These are phyloP conservation scores for Citrus cavaleriei DNA, from an alignment of 345 rosid species.

Conservation along the genomic window DNA sequence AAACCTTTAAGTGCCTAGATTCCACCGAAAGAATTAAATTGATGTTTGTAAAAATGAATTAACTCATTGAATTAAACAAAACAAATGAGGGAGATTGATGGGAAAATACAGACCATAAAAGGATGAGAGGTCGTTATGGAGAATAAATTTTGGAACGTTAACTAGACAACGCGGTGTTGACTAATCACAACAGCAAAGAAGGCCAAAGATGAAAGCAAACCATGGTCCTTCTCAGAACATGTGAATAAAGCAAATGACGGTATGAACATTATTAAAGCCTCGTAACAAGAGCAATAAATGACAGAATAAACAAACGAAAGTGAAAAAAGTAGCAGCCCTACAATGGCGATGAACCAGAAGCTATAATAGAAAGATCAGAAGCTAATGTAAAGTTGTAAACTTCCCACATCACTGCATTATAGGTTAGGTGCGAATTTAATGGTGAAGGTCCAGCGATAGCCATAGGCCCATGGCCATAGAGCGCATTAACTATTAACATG, in stretches of 20 bases:
- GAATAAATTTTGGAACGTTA: constrained; percentile 30
- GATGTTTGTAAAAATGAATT: neutral
- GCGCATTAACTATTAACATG: neutral
- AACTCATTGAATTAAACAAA: constrained; percentile 22
- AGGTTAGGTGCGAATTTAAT: constrained; percentile 31
- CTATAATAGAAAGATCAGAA: constrained; percentile 28
- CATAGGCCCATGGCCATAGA: no score
- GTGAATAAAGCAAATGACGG: constrained; percentile 27
- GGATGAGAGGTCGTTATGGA: constrained; percentile 32
- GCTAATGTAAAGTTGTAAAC: neutral
- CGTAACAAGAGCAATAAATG: constrained; percentile 33
- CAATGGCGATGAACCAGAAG: constrained; percentile 8
- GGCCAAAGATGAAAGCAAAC: constrained; percentile 38
- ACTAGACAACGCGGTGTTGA: constrained; percentile 17
- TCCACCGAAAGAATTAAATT: constrained; percentile 12
- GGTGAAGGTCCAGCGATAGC: constrained; percentile 5
- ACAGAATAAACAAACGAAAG: constrained; percentile 19
- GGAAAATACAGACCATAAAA: constrained; percentile 11
- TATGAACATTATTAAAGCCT: constrained; percentile 21
- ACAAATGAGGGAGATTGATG: constrained; percentile 13
- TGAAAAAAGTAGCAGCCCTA: constrained; percentile 3
- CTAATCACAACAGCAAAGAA: constrained; percentile 24
- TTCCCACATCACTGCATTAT: constrained; percentile 32
- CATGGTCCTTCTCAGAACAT: constrained; percentile 25
- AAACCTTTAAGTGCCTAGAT: constrained; percentile 10